phyloP scores from a whole-genome alignment of 2,329 filamentous ascomycete genomes.

The Monosporascus sp. region DNA sequence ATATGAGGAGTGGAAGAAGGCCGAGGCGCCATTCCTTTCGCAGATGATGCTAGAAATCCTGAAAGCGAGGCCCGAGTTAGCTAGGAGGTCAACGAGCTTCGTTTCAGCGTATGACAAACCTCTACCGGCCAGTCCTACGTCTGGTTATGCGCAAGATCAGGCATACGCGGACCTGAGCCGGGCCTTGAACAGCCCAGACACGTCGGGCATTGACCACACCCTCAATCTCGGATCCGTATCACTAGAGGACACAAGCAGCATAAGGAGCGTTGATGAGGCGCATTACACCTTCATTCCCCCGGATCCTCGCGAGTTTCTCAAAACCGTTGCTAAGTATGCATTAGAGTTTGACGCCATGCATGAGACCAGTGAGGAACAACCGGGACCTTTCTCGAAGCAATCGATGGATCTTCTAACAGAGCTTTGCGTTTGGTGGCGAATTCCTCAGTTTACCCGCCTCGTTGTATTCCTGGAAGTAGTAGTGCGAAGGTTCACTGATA shows the following conservation, averaged over 20 bases:
- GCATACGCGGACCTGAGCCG: constrained; percentile 48
- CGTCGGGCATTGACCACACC: constrained; percentile 56
- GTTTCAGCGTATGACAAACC: constrained; percentile 41
- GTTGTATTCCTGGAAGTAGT: constrained; percentile 81
- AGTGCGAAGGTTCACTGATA: constrained; percentile 76
- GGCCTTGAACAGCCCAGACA: constrained; percentile 41
- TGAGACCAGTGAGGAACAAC: constrained; percentile 42
- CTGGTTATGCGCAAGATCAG: constrained; percentile 44
- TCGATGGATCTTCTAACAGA: constrained; percentile 81
- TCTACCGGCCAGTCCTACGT: constrained; percentile 50
- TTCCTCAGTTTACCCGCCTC: constrained; percentile 75
- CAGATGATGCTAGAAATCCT: constrained; percentile 92
- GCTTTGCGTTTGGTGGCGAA: constrained; percentile 79
- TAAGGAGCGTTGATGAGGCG: constrained; percentile 53
- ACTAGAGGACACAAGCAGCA: constrained; percentile 48
- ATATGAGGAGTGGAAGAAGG: constrained; percentile 85
- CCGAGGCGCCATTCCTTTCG: constrained; percentile 80
- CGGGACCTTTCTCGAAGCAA: constrained; percentile 62
- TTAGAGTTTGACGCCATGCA: constrained; percentile 60
- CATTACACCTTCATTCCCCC: constrained; percentile 86
- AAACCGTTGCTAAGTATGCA: constrained; percentile 72
- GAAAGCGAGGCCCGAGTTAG: constrained; percentile 77
- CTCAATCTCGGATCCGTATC: constrained; percentile 63
- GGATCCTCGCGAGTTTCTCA: constrained; percentile 77
- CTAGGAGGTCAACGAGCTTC: constrained; percentile 63